phyloP scores from a whole-genome alignment of 1,284 basidiomycete species.

The Marasmius oreades region DNA sequence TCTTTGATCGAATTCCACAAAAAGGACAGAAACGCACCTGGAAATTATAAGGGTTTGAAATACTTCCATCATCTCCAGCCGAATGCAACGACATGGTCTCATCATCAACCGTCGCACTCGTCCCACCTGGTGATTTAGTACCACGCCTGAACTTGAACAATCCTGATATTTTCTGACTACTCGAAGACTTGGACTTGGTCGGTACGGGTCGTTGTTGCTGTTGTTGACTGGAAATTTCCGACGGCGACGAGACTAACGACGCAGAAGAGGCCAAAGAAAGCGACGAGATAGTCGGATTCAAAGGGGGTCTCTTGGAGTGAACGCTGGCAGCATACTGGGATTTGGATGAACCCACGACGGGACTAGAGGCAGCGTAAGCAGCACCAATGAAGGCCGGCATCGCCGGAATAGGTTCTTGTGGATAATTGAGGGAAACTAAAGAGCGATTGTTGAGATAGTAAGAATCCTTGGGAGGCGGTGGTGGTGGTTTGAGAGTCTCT shows the following conservation, averaged over 20 bases:
- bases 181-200: constrained; percentile 28
- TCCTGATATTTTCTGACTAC: constrained; percentile 31
- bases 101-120: constrained; percentile 18
- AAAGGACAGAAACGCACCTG: constrained; percentile 44
- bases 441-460: constrained; percentile 54
- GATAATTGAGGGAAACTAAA: constrained; percentile 40
- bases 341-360: constrained; percentile 30
- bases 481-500: constrained; percentile 42
- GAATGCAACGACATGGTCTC: constrained; percentile 28
- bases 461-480: constrained; percentile 65
- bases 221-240: constrained; percentile 25
- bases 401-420: constrained; percentile 38
- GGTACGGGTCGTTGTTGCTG: constrained; percentile 17
- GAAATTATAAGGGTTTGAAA: constrained; percentile 72
- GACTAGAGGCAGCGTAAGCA: constrained; percentile 29
- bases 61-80: constrained; percentile 52
- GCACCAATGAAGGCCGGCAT: constrained; percentile 31
- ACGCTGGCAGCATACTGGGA: constrained; percentile 13
- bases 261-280: constrained; percentile 30
- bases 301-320: constrained; percentile 8
- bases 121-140: constrained; percentile 27
- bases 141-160: constrained; percentile 50
- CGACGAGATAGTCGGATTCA: constrained; percentile 20
- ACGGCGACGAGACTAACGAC: constrained; percentile 18
- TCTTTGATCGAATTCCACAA: constrained; percentile 6